Conservation (phyloP, 2,329 filamentous ascomycete genomes). For the Claviceps spartinae region DNA sequence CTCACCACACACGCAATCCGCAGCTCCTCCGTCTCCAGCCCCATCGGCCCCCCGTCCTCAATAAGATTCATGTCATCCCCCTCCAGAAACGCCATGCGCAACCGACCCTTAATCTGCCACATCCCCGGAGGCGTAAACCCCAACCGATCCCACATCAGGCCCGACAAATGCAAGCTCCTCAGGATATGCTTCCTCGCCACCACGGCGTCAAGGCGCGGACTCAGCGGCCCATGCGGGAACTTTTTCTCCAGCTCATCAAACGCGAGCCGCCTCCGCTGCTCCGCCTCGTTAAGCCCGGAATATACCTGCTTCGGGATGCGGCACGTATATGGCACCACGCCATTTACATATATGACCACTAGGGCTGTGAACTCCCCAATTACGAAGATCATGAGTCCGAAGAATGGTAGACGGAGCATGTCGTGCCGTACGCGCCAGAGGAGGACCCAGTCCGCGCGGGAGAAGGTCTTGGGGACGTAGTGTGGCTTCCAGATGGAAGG, state of each 20-base stretch:
- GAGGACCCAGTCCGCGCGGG: slow-evolving; percentile 59
- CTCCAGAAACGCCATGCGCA: slow-evolving; percentile 48
- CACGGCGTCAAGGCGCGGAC: slow-evolving; percentile 15
- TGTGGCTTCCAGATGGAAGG: slow-evolving; percentile 25
- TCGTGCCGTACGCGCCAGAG: slow-evolving; percentile 57
- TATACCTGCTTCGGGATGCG: slow-evolving; percentile 64
- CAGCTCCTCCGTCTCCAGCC: slow-evolving; percentile 50
- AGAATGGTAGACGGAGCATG: slow-evolving; percentile 62
- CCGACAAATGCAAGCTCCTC: slow-evolving; percentile 31
- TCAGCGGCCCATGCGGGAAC: slow-evolving; percentile 22
- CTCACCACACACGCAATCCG: slow-evolving; percentile 57
- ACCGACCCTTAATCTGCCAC: slow-evolving; percentile 38
- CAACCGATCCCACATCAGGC: slow-evolving; percentile 35
- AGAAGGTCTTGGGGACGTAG: slow-evolving; percentile 24
- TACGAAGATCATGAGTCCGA: slow-evolving; percentile 59
- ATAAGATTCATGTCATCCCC: slow-evolving; percentile 58
- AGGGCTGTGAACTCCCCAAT: slow-evolving; percentile 82
- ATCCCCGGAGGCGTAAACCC: slow-evolving; percentile 34
- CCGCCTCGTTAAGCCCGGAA: slow-evolving; percentile 38
- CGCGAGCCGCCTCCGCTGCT: slow-evolving; percentile 35
- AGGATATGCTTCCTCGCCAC: slow-evolving; percentile 26
- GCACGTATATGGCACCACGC: slow-evolving; percentile 66
- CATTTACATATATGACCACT: slow-evolving; percentile 56
- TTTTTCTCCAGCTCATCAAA: slow-evolving; percentile 29
- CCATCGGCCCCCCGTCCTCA: slow-evolving; percentile 42